Conservation (phyloP, 352 stramenopile species). For the Phytophthora capsici region DNA sequence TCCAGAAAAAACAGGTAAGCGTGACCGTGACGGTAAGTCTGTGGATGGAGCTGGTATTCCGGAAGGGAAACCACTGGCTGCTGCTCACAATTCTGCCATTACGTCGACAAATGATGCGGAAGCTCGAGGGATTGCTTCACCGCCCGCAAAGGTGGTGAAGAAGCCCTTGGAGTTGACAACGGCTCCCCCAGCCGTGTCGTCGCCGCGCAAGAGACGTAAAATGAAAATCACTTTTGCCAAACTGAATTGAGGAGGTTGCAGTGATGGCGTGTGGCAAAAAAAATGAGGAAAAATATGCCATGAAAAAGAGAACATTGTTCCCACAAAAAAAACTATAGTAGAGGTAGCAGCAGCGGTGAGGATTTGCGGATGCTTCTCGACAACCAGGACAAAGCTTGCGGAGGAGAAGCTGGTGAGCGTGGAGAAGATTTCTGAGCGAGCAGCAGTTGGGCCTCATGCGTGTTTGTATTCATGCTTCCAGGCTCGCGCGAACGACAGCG, state of each 20-base stretch:
- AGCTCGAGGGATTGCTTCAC: constrained; percentile 35
- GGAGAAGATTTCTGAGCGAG: constrained; percentile 21
- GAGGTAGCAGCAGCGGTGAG: constrained; percentile 34
- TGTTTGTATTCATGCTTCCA: constrained; percentile 28
- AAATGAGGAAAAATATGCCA: constrained; percentile 42
- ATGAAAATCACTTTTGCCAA: constrained; percentile 93
- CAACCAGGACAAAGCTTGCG: constrained; percentile 22
- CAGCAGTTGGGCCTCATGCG: constrained; percentile 14
- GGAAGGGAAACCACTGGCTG: constrained; percentile 32
- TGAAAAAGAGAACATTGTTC: constrained; percentile 38
- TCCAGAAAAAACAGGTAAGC: constrained; percentile 49
- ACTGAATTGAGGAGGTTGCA: constrained; percentile 77
- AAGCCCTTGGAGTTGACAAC: constrained; percentile 47
- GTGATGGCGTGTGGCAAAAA: constrained; percentile 46
- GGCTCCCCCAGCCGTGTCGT: constrained; percentile 56
- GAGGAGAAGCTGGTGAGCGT: constrained; percentile 15
- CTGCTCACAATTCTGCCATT: constrained; percentile 25
- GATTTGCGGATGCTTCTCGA: constrained; percentile 23
- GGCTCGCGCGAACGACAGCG: constrained; percentile 19
- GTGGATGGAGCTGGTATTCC: constrained; percentile 20
- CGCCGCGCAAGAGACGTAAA: constrained; percentile 90
- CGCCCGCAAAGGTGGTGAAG: constrained; percentile 49
- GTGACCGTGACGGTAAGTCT: constrained; percentile 41
- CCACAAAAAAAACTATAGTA: constrained; percentile 42
- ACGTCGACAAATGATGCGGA: constrained; percentile 36